Evolutionary conservation across 768 basidiomycete species (phyloP), one percentile per base, ranked within the genome.

Genomic region (Kwoniella dejecticola): DNA sequence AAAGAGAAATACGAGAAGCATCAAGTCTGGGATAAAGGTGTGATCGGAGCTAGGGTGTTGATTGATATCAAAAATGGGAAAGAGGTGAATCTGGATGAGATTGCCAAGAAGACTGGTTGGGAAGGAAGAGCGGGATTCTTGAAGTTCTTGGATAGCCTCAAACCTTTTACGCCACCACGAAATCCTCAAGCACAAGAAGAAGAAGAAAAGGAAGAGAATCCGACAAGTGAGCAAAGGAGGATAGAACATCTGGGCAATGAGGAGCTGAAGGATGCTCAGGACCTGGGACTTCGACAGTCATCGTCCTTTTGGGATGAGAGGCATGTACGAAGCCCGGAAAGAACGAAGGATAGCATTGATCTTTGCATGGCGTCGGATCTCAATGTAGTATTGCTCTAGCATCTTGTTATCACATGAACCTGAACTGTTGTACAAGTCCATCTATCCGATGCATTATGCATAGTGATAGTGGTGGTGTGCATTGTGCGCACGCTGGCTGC

Each of bases 11-110:
- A 36, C 33, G 15, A 36, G 33, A 36, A 36, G 7, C 33, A 36
- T 1, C 29, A 41, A 23, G 17, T 30, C 0, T 72, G 63, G 52
- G 70, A 69, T 40, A 59, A 47, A 40, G 70, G 62, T 19, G 63
- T 69, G 4, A 31, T 69, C 1, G 70, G 70, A 7, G 70, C 70
- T 10, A 63, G 61, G 46, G 57, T 64, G 5, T 36, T 67, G n/a
- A 21, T 72, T 29, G 65, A 72, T 65, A 42, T 67, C 12, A 60
- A 57, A 33, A 23, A 52, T 11, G 70, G 70, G 33, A 64, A 52
- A 38, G 46, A 60, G 24, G 63, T 67, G 26, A 63, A 72, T 62
- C 24, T 67, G 36, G 49, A 57, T 0, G 47, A 41, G 7, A 15
- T 64, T 6, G 31, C 24, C 45, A 31, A 23, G 23, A 15, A 19